Conservation (phyloP, 257 asterid species). For the Schizonepeta tenuifolia region DNA sequence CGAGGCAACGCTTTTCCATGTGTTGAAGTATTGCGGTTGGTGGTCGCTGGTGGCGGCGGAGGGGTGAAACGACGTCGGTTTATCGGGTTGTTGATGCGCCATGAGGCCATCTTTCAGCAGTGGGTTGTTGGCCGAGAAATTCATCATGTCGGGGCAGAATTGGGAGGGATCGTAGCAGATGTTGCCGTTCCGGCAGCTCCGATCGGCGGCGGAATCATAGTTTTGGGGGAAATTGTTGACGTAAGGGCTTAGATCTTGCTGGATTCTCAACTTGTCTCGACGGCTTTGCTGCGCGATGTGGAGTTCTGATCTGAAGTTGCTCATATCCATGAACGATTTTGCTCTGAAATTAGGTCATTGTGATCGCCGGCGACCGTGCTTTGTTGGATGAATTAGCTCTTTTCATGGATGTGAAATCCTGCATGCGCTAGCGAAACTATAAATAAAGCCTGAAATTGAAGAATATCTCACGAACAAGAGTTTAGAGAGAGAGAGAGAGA, state of each 20-base stretch:
- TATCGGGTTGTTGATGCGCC: too few relatives aligned
- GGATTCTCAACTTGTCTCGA: constrained; percentile 61
- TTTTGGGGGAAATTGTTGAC: constrained; percentile 27
- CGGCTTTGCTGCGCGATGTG: constrained; percentile 85
- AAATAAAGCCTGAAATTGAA: neutral
- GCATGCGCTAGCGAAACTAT: constrained; percentile 23
- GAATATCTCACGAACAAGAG: neutral
- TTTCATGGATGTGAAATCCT: neutral
- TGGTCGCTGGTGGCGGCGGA: neutral
- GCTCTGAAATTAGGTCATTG: neutral
- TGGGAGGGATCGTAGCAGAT: constrained; percentile 40
- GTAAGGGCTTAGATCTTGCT: constrained; percentile 33
- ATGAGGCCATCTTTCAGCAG: too few relatives aligned
- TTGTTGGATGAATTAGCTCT: neutral
- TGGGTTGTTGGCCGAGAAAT: constrained; percentile 29
- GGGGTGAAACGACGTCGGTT: neutral
- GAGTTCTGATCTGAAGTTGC: constrained; percentile 48
- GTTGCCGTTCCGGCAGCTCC: constrained; percentile 36
- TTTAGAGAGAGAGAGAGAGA: constrained; percentile 16
- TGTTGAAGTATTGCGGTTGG: constrained; percentile 39
- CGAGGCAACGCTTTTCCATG: constrained; percentile 49
- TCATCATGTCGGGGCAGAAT: constrained; percentile 44
- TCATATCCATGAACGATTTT: constrained; percentile 47
- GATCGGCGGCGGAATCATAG: constrained; percentile 36
- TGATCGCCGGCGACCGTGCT: neutral